Conservation (phyloP, 2,329 filamentous ascomycete genomes). For the Orbilia blumenaviensis region DNA sequence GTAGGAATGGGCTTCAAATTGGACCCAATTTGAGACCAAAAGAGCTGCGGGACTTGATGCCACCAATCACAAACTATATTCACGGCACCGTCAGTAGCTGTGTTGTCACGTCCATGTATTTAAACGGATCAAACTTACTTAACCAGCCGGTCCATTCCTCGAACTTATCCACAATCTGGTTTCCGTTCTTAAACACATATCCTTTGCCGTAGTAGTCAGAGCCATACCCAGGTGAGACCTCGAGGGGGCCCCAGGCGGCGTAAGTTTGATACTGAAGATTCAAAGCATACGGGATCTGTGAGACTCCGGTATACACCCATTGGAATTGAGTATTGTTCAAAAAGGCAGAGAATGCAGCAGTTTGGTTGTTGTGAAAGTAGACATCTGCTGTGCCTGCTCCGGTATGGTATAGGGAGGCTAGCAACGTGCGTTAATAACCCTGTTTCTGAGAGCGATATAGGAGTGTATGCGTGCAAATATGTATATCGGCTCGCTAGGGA, state of each 20-base stretch:
- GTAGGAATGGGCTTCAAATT: slow-evolving; percentile 16
- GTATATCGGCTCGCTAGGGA: not conserved
- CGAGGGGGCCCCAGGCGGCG: slow-evolving; percentile 33
- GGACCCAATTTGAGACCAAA: slow-evolving; percentile 33
- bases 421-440: not conserved
- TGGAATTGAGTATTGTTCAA: slow-evolving; percentile 44
- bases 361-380: slow-evolving; percentile 29
- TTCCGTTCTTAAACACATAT: slow-evolving; percentile 14
- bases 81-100: not conserved
- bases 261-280: slow-evolving; percentile 38
- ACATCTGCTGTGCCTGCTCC: slow-evolving; percentile 37
- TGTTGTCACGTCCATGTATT: not conserved
- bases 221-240: slow-evolving; percentile 34
- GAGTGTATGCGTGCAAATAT: no score
- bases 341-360: slow-evolving; percentile 23
- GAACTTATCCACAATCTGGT: slow-evolving; percentile 33
- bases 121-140: no score
- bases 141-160: slow-evolving; percentile 47
- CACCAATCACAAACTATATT: slow-evolving; percentile 49
- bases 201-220: slow-evolving; percentile 37
- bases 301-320: slow-evolving; percentile 37
- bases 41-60: slow-evolving; percentile 46
- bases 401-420: slow-evolving; percentile 42
- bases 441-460: not conserved
- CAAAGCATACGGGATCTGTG: slow-evolving; percentile 27